A percentile compares a stretch with the other conserved stretches of the same genome.
Evolutionary conservation across 2,329 filamentous ascomycete genomes (phyloP).

Genomic region (Paraphaeosphaeria minitans): DNA sequence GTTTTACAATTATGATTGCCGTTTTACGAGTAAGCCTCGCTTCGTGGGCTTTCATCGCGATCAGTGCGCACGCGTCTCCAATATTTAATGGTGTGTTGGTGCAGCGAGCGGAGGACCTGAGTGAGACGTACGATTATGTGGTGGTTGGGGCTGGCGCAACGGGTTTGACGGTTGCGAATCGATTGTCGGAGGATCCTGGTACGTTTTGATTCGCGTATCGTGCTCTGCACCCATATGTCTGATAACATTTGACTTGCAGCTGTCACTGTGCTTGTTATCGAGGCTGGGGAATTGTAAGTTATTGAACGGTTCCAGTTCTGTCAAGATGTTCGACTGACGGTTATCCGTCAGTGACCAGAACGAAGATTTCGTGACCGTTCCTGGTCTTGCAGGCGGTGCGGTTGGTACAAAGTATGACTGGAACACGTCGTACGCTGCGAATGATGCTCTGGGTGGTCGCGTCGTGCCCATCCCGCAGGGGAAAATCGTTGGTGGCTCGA

Average conservation of each 20-base stretch:
- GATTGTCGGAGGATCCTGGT: conserved; percentile 31
- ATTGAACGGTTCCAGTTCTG: background rate
- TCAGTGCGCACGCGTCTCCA: background rate
- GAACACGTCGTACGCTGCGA: conserved; percentile 27
- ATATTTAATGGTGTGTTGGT: background rate
- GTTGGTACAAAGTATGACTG: conserved; percentile 33
- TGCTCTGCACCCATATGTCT: background rate
- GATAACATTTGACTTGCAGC: conserved; percentile 11
- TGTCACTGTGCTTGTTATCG: conserved; percentile 28
- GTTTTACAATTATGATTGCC: background rate
- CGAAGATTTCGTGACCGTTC: conserved; percentile 30
- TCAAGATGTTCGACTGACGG: background rate
- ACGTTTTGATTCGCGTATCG: background rate
- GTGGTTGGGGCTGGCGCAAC: conserved; percentile 33
- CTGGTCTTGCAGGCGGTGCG: conserved; percentile 30
- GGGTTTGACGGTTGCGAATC: conserved; percentile 36
- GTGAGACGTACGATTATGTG: conserved; percentile 31
- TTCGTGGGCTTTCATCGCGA: background rate
- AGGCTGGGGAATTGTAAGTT: conserved; percentile 31
- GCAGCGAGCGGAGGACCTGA: background rate
- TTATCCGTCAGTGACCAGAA: conserved; percentile 21
- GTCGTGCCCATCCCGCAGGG: conserved; percentile 22
- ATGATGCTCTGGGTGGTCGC: conserved; percentile 19
- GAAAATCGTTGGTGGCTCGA: conserved; percentile 31
- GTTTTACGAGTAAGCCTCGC: background rate